Base-by-base conservation (phyloP, 305 asterid species). In the Fraxinus latifolia region DNA sequence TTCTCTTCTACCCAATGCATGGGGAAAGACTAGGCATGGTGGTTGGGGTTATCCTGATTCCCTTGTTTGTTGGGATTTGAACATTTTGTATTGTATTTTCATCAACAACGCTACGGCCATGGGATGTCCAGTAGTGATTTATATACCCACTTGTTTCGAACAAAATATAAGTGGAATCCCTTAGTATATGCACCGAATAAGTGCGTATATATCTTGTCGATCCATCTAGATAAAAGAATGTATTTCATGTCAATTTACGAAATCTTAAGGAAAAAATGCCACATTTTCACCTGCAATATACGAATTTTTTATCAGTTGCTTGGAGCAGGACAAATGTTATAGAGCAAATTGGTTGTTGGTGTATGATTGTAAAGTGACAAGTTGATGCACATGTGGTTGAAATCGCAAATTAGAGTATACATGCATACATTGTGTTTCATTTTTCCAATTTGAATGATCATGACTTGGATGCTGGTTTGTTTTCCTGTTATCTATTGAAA, bases 401-500 rank as follows among this genome's bases (percentile, higher is more conserved):
- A 12, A 70, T 14, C 8, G 75, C 75, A 14, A n/a, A 31, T 70
- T 70, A 14, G 74, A 68, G 39, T 68, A 14, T 31, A 31, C 42
- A 4, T 4, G 75, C 39, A 31, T 27, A 23, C 68, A 11, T 25
- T 53, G 15, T 68, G 5, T 79, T 68, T 78, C 44, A 68, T 4
- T 31, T 44, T 31, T 19, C 79, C 79, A 32, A 15, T 50, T 81
- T 44, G 27, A 29, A 81, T 25, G 21, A 79, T 74, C 82, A 70
- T 76, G 36, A 78, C 37, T 25, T 21, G 65, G 73, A 65, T 25
- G 32, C 34, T 42, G 3, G 36, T 72, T 39, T 71, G 68, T 1
- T 80, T 0, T n/a, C 77, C 80, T 17, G 0, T 80, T 77, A 7
- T 27, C 6, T 71, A 81, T 9, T 47, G 74, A 68, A 29, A 68